phyloP scores from a whole-genome alignment of 2,329 filamentous ascomycete genomes.

The Macrophomina pseudophaseolina region DNA sequence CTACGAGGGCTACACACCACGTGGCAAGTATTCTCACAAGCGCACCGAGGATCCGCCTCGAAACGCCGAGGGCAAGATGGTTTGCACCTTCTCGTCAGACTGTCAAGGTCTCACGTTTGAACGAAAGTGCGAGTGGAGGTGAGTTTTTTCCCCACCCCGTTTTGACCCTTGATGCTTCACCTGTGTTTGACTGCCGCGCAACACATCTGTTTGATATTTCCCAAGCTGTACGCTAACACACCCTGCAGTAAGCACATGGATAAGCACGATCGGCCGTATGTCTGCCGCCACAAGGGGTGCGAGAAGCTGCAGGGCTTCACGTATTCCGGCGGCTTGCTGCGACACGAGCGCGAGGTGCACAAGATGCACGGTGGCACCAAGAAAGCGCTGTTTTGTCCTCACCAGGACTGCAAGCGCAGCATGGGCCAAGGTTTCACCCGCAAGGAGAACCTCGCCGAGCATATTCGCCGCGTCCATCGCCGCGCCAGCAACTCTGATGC shows the following conservation, averaged over 20 bases:
- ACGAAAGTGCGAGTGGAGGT: constrained; percentile 94
- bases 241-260: constrained; percentile 89
- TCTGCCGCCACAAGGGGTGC: constrained; percentile 80
- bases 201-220: constrained; percentile 24
- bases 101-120: constrained; percentile 75
- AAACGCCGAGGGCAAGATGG: constrained; percentile 75
- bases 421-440: constrained; percentile 88
- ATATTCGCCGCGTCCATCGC: constrained; percentile 83
- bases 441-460: constrained; percentile 92
- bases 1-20: constrained; percentile 31
- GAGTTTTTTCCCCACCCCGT: constrained; percentile 50
- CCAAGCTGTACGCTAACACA: constrained; percentile 29
- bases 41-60: constrained; percentile 58
- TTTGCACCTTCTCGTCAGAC: constrained; percentile 69
- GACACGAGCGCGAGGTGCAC: constrained; percentile 94
- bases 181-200: constrained; percentile 4
- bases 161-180: not conserved
- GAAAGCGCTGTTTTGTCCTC: constrained; percentile 85
- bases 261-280: constrained; percentile 93
- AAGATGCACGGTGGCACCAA: constrained; percentile 87
- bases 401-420: constrained; percentile 85
- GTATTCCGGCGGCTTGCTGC: constrained; percentile 85
- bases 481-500: constrained; percentile 36
- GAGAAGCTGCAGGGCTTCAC: constrained; percentile 94
- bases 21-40: constrained; percentile 46